These are phyloP conservation scores for Gossypium trilobum DNA, from an alignment of 441 rosid genomes.

Conservation along the genomic window DNA sequence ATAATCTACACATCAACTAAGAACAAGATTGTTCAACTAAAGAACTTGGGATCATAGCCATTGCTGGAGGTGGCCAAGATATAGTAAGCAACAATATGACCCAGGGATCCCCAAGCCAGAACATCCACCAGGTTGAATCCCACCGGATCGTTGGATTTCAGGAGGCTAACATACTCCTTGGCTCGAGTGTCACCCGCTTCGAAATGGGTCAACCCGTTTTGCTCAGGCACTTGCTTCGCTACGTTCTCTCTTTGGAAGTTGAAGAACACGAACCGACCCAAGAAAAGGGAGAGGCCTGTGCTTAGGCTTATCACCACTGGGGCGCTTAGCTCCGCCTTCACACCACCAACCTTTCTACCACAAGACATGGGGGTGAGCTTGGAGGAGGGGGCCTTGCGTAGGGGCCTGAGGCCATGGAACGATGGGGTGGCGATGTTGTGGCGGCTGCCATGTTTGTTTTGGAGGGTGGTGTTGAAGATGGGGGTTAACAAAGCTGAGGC, in stretches of 20 bases:
- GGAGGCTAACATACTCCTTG: conserved; percentile 77
- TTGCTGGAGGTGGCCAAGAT: conserved; percentile 91
- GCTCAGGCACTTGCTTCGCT: conserved; percentile 95
- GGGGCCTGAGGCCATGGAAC: conserved; percentile 16
- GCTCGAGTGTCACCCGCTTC: conserved; percentile 91
- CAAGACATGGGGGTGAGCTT: conserved; percentile 7
- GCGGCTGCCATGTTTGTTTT: conserved; percentile 23
- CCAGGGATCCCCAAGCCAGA: conserved; percentile 95
- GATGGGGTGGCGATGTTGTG: conserved; percentile 17
- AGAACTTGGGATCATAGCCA: conserved; percentile 83
- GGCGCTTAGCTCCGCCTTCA: conserved; percentile 56
- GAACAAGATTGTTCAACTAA: conserved; percentile 20
- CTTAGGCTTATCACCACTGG: conserved; percentile 77
- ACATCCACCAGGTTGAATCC: conserved; percentile 94
- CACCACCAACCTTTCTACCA: conserved; percentile 12
- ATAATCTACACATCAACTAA: not conserved
- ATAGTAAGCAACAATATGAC: conserved; percentile 90
- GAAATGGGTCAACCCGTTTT: conserved; percentile 80
- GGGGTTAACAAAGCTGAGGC: conserved; percentile 35
- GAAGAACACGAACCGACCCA: conserved; percentile 92
- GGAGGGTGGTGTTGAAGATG: conserved; percentile 30
- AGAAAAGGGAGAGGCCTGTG: conserved; percentile 85
- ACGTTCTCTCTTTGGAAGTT: conserved; percentile 96
- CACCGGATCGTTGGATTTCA: conserved; percentile 81
- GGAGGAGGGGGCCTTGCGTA: not conserved